A percentile compares a stretch with the other conserved stretches of the same genome.
These are phyloP conservation scores for Nakaseomyces delphensis DNA, from an alignment of 1,139 yeast genomes.

Conservation along the genomic window DNA sequence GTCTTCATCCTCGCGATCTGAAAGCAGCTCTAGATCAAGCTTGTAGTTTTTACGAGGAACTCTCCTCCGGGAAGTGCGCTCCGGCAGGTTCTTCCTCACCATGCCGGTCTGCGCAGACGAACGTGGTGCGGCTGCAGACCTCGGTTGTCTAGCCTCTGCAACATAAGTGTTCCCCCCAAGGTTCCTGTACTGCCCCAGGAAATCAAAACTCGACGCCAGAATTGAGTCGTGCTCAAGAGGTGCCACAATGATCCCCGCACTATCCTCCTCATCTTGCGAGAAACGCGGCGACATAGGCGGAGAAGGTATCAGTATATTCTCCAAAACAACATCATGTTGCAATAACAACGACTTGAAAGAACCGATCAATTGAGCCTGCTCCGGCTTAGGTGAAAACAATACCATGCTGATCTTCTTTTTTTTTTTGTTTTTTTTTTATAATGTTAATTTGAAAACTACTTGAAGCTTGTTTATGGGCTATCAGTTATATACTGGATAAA, in stretches of 20 bases:
- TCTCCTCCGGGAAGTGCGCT: neutral
- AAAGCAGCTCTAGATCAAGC: neutral
- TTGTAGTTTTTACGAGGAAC: slow-evolving; percentile 3
- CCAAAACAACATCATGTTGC: neutral
- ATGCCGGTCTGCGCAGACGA: neutral
- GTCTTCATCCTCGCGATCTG: neutral
- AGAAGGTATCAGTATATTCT: slow-evolving; percentile 15
- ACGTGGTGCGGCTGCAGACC: neutral
- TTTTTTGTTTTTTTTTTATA: neutral
- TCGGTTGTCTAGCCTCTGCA: neutral
- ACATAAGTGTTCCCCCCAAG: neutral
- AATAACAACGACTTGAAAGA: neutral
- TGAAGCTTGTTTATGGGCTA: neutral
- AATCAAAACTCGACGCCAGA: neutral
- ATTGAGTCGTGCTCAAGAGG: slow-evolving; percentile 1
- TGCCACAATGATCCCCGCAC: neutral
- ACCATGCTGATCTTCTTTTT: neutral
- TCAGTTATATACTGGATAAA: neutral
- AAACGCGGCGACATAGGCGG: slow-evolving; percentile 16
- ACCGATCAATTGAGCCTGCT: slow-evolving; percentile 12
- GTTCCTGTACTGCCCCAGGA: slow-evolving; percentile 2
- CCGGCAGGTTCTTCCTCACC: neutral
- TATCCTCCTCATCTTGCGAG: neutral
- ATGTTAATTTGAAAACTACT: neutral
- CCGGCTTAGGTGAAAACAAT: slow-evolving; percentile 13